Conservation (phyloP, 495 filamentous ascomycete species). For the Neurospora cerealis region DNA sequence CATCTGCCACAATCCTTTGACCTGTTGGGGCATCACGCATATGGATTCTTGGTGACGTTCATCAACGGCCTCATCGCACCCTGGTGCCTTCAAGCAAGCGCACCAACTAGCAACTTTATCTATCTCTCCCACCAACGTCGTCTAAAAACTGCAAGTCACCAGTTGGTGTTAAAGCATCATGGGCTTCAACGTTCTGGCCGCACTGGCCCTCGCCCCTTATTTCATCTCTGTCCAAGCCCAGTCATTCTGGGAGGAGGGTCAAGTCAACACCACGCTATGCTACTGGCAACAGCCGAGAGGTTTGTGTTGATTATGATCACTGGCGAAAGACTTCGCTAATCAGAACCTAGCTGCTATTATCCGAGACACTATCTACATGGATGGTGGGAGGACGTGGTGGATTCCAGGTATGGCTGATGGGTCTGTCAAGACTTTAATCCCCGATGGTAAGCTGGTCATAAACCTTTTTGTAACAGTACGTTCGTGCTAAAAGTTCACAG, state of each 20-base stretch:
- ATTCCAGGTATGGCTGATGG: conserved; percentile 32
- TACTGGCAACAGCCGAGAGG: conserved; percentile 46
- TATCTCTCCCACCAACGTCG: neutral
- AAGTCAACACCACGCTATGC: conserved; percentile 48
- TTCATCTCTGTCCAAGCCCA: conserved; percentile 9
- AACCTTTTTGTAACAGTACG: too few species aligned
- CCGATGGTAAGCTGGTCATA: conserved; percentile 16
- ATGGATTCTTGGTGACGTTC: neutral
- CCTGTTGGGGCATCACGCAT: neutral
- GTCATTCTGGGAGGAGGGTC: conserved; percentile 27
- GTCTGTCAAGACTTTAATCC: neutral
- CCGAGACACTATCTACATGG: conserved; percentile 57
- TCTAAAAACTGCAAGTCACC: neutral
- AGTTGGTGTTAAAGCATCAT: neutral
- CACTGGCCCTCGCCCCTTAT: conserved; percentile 6
- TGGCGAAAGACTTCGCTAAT: neutral
- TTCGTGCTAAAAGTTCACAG: conserved; percentile 10
- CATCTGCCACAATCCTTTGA: neutral
- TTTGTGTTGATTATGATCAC: conserved; percentile 14
- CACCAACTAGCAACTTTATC: neutral
- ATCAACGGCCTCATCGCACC: neutral
- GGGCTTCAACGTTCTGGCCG: neutral
- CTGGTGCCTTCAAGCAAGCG: neutral
- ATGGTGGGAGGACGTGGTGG: conserved; percentile 52
- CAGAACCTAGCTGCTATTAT: conserved; percentile 43